Conservation (phyloP, 371 early-diverging fungal genomes). For the Paraphysoderma sedebokerense region DNA sequence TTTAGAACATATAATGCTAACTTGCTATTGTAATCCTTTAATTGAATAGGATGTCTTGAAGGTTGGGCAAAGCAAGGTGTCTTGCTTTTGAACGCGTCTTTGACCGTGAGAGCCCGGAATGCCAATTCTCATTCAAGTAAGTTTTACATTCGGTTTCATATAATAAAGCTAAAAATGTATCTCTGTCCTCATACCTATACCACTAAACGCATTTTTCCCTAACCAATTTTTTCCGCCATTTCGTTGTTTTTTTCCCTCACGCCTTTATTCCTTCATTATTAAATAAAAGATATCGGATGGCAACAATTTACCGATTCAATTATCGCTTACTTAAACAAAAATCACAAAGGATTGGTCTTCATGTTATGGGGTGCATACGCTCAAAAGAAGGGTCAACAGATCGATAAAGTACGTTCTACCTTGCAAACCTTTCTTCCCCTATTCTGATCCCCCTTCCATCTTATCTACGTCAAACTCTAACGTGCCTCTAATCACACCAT, state of each 20-base stretch:
- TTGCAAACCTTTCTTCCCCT: slow-evolving; percentile 2
- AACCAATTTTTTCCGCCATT: too few species aligned
- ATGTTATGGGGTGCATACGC: slow-evolving; percentile 92
- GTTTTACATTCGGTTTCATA: too few species aligned
- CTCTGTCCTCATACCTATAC: too few species aligned
- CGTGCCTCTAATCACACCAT: too few species aligned
- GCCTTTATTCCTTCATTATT: too few species aligned
- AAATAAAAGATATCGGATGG: too few species aligned
- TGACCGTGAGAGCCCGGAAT: slow-evolving; percentile 74
- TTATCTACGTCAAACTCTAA: too few species aligned
- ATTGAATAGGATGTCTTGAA: slow-evolving; percentile 40
- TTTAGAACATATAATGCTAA: not conserved
- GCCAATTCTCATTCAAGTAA: slow-evolving; percentile 73
- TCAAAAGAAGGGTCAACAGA: slow-evolving; percentile 46
- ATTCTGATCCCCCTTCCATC: slow-evolving; percentile 7
- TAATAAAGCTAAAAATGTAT: too few species aligned
- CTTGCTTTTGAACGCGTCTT: slow-evolving; percentile 77
- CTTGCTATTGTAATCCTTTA: not conserved
- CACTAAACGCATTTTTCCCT: too few species aligned
- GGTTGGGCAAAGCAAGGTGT: slow-evolving; percentile 89
- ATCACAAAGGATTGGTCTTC: slow-evolving; percentile 62
- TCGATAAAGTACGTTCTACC: slow-evolving; percentile 26
- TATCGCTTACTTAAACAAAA: slow-evolving; percentile 48
- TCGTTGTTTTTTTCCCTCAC: too few species aligned
- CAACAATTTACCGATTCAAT: slow-evolving; percentile 76